Evolutionary conservation across 108 stramenopile genomes (phyloP), one percentile per base, ranked within the genome.

Genomic region (Fragilaria radians): DNA sequence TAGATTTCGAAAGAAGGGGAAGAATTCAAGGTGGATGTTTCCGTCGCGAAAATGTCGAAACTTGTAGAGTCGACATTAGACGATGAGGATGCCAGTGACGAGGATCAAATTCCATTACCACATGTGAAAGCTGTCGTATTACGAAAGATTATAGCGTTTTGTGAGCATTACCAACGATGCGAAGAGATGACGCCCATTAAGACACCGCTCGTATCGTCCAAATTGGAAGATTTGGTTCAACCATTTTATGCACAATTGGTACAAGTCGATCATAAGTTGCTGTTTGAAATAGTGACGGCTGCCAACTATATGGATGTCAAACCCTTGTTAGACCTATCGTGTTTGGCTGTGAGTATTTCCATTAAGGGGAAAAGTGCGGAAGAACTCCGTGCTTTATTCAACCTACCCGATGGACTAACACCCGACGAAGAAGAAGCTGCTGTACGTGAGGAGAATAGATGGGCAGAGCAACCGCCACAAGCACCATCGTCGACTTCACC

Each of bases 171-270:
- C 67, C 68, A 77, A 28, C n/a, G n/a, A n/a, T n/a, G n/a, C n/a
- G n/a, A n/a, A 72, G 94, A 97, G 54, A 98, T 99, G 97, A 91
- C 89, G 32, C 97, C 98, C 62, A 99, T 99, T 62, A 98, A 99
- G 66, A 99, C 98, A 83, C 99, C 99, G 3, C 84, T 99, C 66
- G 97, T 95, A 78, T 85, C 86, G 33, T 78, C 92, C 27, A 80
- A 86, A 70, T 96, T 99, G 98, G 71, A 83, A 32, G 96, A 98
- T 67, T 96, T 99, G 26, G 99, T 99, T 54, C 96, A 98, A 66
- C 93, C 96, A 71, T 99, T 97, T 97, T 98, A 99, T 72, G 97
- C 98, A 4, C 93, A 93, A 74, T 99, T 97, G 71, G 97, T 99
- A 27, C 78, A 96, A 61, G 73, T 98, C 42, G 96, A 97, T 57